A percentile compares a stretch with the other conserved stretches of the same genome.
phyloP scores from a whole-genome alignment of 768 basidiomycete genomes.

The Pleurotus cornucopiae region DNA sequence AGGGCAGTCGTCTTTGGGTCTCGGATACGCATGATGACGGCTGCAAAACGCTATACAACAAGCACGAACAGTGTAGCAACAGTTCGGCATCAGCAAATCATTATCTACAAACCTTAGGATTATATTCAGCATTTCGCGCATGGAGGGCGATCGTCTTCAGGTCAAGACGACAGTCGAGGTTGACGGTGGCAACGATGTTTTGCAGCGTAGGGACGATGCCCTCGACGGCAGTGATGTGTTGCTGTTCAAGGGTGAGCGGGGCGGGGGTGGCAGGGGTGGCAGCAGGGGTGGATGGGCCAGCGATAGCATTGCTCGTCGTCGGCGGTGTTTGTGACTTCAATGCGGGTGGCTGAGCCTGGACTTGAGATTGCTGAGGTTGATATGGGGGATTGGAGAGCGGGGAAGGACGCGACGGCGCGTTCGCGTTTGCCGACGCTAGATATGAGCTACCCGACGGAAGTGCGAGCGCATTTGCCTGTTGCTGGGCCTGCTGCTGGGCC shows the following conservation, averaged over 20 bases:
- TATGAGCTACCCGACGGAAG: slow-evolving; percentile 57
- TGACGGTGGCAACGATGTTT: slow-evolving; percentile 99
- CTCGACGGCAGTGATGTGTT: slow-evolving; percentile 94
- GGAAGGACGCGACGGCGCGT: slow-evolving; percentile 49
- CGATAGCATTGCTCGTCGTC: slow-evolving; percentile 35
- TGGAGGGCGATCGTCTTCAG: slow-evolving; percentile 98
- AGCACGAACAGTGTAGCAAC: slow-evolving; percentile 37
- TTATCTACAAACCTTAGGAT: slow-evolving; percentile 91
- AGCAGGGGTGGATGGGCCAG: slow-evolving; percentile 44
- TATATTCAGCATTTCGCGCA: slow-evolving; percentile 98
- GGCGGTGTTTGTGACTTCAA: slow-evolving; percentile 20
- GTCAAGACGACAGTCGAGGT: slow-evolving; percentile 93
- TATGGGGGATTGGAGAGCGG: slow-evolving; percentile 51
- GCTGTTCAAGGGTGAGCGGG: slow-evolving; percentile 82
- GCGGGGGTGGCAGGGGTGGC: slow-evolving; percentile 55
- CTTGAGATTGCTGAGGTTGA: slow-evolving; percentile 29
- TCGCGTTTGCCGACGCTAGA: slow-evolving; percentile 26
- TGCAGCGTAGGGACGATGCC: slow-evolving; percentile 99
- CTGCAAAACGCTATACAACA: slow-evolving; percentile 91
- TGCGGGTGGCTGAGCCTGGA: slow-evolving; percentile 19
- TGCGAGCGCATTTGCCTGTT: slow-evolving; percentile 44
- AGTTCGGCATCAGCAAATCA: slow-evolving; percentile 54
- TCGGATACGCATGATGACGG: slow-evolving; percentile 99
- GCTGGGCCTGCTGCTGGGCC: slow-evolving; percentile 31
- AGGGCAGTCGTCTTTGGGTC: slow-evolving; percentile 99